Evolutionary conservation across 2,329 filamentous ascomycete species (phyloP).

Genomic region (Thermothelomyces thermophilus): DNA sequence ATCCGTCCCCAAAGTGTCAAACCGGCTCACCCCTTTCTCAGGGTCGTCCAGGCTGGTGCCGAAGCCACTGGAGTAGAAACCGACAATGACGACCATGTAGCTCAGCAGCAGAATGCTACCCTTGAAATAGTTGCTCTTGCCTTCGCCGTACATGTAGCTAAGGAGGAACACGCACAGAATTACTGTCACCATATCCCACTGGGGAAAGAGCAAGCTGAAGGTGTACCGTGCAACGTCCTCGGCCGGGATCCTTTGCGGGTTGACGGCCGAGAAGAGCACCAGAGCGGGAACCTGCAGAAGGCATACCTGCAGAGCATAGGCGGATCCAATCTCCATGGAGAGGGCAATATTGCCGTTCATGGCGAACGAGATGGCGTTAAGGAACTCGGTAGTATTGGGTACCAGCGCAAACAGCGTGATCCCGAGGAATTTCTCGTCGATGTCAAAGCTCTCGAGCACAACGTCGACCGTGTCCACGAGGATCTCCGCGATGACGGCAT

Average conservation of each 20-base stretch:
- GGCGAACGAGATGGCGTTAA: slow-evolving; percentile 98
- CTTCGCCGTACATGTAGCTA: slow-evolving; percentile 96
- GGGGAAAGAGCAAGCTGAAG: slow-evolving; percentile 88
- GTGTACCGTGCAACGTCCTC: slow-evolving; percentile 51
- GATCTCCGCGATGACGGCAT: slow-evolving; percentile 96
- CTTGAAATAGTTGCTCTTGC: slow-evolving; percentile 99
- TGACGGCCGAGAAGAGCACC: slow-evolving; percentile 81
- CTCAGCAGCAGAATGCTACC: slow-evolving; percentile 89
- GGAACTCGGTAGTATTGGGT: slow-evolving; percentile 94
- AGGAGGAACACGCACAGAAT: slow-evolving; percentile 94
- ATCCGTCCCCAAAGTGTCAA: slow-evolving; percentile 47
- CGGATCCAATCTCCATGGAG: slow-evolving; percentile 98
- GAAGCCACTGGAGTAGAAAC: slow-evolving; percentile 76
- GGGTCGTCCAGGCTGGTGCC: slow-evolving; percentile 35
- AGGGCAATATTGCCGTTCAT: slow-evolving; percentile 99
- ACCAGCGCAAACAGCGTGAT: slow-evolving; percentile 96
- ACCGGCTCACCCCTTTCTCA: slow-evolving; percentile 38
- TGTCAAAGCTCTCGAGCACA: slow-evolving; percentile 81
- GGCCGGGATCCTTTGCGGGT: slow-evolving; percentile 35
- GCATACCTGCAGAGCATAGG: slow-evolving; percentile 93
- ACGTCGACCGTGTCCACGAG: slow-evolving; percentile 95
- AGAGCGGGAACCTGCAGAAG: slow-evolving; percentile 89
- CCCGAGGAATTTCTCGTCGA: slow-evolving; percentile 95
- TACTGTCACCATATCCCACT: slow-evolving; percentile 98
- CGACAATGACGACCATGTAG: slow-evolving; percentile 84